Conservation (phyloP, 805 yeast species). For the Blastobotrys terrestris region DNA sequence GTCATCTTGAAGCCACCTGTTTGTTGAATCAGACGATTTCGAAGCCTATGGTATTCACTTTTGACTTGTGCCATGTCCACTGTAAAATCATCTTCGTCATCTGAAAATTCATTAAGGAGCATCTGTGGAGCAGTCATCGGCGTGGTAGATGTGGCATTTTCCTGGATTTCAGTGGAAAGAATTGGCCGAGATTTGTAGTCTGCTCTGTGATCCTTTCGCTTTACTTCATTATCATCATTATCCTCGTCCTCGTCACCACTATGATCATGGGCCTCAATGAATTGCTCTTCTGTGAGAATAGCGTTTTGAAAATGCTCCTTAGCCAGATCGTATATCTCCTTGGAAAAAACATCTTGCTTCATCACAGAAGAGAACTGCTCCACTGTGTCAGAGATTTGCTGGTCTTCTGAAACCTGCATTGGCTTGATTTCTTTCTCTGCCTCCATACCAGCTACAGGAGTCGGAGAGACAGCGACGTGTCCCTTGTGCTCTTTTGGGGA, state of each 20-base stretch:
- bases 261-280: constrained; percentile 17
- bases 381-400: neutral
- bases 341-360: neutral
- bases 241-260: constrained; percentile 23
- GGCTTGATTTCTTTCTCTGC: constrained; percentile 31
- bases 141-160: constrained; percentile 26
- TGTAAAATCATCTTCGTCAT: constrained; percentile 30
- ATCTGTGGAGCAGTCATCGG: constrained; percentile 32
- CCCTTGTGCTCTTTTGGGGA: neutral
- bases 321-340: constrained; percentile 17
- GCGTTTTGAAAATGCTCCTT: constrained; percentile 14
- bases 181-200: neutral
- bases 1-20: constrained; percentile 44
- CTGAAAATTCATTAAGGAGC: constrained; percentile 12
- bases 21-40: constrained; percentile 43
- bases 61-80: constrained; percentile 43
- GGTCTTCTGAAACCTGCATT: constrained; percentile 6
- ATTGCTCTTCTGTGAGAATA: constrained; percentile 19
- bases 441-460: constrained; percentile 27
- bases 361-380: neutral
- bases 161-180: neutral
- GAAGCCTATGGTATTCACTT: constrained; percentile 49
- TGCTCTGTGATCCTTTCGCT: neutral
- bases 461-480: neutral
- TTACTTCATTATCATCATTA: constrained; percentile 14